These are phyloP conservation scores for Salmacisia buchloeana DNA, from an alignment of 1,284 basidiomycete species.

Conservation along the genomic window DNA sequence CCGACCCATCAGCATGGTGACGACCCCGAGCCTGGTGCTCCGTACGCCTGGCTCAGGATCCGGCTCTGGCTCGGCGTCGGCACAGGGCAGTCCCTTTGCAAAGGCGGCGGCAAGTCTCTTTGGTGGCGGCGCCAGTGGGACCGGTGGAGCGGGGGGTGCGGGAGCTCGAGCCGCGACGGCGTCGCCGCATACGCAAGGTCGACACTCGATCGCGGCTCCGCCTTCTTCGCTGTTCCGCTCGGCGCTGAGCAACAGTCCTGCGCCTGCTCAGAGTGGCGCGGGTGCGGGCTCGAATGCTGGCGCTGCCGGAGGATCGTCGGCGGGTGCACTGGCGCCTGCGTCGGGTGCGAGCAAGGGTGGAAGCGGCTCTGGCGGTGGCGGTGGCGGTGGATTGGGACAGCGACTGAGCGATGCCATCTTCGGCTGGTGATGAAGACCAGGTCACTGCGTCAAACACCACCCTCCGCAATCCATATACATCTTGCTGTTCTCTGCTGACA, in stretches of 20 bases:
- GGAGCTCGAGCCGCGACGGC: background rate
- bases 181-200: background rate
- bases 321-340: no score
- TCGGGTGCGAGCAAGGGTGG: background rate
- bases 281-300: no score
- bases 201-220: background rate
- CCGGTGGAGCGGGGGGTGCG: no score
- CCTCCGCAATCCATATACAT: no score
- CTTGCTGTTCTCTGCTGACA: no score
- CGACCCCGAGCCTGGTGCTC: background rate
- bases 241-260: conserved; percentile 1
- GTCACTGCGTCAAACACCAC: no score
- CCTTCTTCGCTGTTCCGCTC: background rate
- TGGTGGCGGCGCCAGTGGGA: background rate
- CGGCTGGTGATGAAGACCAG: no score
- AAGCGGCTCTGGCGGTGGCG: background rate
- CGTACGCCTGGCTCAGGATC: conserved; percentile 1
- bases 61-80: background rate
- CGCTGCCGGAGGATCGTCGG: no score
- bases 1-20: conserved; percentile 1
- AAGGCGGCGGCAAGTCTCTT: conserved; percentile 2
- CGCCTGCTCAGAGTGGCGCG: background rate
- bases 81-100: background rate
- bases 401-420: conserved; percentile 7
- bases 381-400: background rate